Conservation (phyloP, 345 rosid genomes). For the Camelina neglecta region DNA sequence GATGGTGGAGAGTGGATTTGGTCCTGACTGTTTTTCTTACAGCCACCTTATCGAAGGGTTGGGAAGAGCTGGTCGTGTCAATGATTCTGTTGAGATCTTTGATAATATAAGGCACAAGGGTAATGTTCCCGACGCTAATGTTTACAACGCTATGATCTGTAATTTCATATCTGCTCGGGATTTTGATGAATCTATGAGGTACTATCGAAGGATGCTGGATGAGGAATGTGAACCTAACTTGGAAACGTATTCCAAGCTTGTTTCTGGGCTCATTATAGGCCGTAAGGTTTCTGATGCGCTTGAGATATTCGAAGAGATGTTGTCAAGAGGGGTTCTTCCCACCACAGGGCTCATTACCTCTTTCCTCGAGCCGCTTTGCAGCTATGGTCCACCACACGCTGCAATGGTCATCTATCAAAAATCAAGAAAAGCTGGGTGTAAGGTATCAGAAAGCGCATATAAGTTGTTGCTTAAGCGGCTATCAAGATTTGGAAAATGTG, state of each 20-base stretch:
- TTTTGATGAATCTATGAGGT: conserved; percentile 63
- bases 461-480: conserved; percentile 80
- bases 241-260: conserved; percentile 66
- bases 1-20: conserved; percentile 64
- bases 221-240: conserved; percentile 59
- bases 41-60: conserved; percentile 70
- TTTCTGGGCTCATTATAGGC: conserved; percentile 65
- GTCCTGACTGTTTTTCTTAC: conserved; percentile 60
- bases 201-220: conserved; percentile 58
- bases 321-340: conserved; percentile 61
- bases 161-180: conserved; percentile 60
- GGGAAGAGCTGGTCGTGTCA: conserved; percentile 76
- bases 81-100: conserved; percentile 68
- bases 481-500: conserved; percentile 91
- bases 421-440: conserved; percentile 74
- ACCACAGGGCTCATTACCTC: conserved; percentile 67
- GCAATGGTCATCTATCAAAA: conserved; percentile 78
- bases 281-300: conserved; percentile 88
- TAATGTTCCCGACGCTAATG: conserved; percentile 52
- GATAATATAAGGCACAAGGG: conserved; percentile 57
- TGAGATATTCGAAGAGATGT: conserved; percentile 85
- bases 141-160: conserved; percentile 77
- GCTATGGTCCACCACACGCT: conserved; percentile 91
- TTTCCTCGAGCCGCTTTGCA: conserved; percentile 68
- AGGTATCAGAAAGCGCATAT: conserved; percentile 66